Evolutionary conservation across 73 alveolate genomes (phyloP), one percentile per base, ranked within the genome.

Genomic region (Uronychia binucleata): DNA sequence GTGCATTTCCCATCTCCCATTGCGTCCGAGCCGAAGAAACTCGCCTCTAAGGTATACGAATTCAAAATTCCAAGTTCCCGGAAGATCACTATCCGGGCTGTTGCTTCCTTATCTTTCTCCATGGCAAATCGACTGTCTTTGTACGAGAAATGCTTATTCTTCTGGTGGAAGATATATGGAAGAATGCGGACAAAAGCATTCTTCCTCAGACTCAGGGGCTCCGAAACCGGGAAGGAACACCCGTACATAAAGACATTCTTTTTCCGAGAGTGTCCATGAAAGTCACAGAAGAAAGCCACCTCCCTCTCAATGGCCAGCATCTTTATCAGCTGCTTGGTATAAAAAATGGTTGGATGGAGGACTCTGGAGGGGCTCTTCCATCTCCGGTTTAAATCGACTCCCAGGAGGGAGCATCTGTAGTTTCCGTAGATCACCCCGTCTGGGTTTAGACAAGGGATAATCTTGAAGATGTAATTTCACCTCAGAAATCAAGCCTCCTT

Each of bases 391-490:
- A 94, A 79, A 86, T 94, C 98, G 59, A 92, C 76, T 59, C 98
- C 98, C 0, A 93, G 88, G 77, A 94, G 82, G 85, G 93, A 86
- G 79, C 96, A 92, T 75, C 98, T 76, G 28, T 94, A 94, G 77
- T 92, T 94, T 8, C 98, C 98, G 26, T 90, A 95, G 59, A 92
- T 86, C 28, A 92, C 98, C 0, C 98, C 98, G 83, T 95, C 98
- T 1, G 97, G 97, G 83, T 95, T 95, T 32, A 95, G 83, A 94
- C 89, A 87, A 19, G 98, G 98, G 8, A 95, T 86, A 28, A 95
- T 90, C 81, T 89, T 90, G 80, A 92, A 95, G 59, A 87, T 93
- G 79, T 77, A 95, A 46, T 85, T 90, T 78, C 83, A 86, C 80
- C 97, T 86, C 74, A 93, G 86, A 59, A 81, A 77, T 77, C 58